phyloP scores from a whole-genome alignment of 441 rosid species.

The Brassica hybrid region DNA sequence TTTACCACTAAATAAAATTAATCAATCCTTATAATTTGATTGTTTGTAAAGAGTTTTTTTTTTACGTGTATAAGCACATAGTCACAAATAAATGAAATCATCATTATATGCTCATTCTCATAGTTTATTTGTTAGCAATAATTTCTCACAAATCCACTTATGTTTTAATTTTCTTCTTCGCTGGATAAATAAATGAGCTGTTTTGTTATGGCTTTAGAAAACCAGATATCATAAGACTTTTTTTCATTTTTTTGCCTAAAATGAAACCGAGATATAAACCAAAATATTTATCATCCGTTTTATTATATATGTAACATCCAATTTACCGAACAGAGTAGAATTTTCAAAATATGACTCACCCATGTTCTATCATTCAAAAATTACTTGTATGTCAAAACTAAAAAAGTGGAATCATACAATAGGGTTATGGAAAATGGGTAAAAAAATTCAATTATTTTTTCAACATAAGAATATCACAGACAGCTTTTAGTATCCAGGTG shows the following conservation, averaged over 20 bases:
- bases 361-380: too few relatives aligned
- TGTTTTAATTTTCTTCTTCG: background rate
- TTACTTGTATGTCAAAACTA: too few relatives aligned
- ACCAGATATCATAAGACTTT: background rate
- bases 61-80: background rate
- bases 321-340: too few relatives aligned
- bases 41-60: background rate
- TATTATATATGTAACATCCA: too few relatives aligned
- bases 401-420: too few relatives aligned
- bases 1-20: background rate
- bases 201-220: background rate
- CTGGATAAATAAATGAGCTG: background rate
- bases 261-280: background rate
- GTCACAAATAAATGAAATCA: background rate
- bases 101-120: background rate
- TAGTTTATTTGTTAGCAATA: background rate
- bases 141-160: background rate
- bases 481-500: too few relatives aligned
- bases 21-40: background rate
- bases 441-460: too few relatives aligned
- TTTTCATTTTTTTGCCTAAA: background rate
- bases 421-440: too few relatives aligned
- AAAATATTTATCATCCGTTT: too few relatives aligned
- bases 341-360: too few relatives aligned
- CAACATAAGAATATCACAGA: too few relatives aligned